Percentiles rank a stretch among this genome's conserved stretches.
Evolutionary conservation across 306 rosid species (phyloP).

Genomic region (Chamaecrista fasciculata): DNA sequence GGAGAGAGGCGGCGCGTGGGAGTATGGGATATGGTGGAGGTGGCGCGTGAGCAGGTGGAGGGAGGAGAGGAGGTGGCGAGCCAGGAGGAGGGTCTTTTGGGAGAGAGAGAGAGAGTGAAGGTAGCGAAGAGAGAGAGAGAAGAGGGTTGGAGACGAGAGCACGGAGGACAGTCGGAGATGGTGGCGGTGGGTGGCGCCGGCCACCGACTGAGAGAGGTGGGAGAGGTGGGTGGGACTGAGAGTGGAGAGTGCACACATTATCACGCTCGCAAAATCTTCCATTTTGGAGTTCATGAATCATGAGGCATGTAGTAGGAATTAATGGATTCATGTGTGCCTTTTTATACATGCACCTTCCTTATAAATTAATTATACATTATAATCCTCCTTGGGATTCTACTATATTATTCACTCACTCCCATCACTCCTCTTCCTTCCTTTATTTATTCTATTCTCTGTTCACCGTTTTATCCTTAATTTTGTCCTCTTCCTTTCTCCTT

Average conservation of each 20-base stretch:
- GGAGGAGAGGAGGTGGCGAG: constrained; percentile 69
- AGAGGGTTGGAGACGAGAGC: constrained; percentile 70
- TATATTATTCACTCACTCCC: too few species aligned
- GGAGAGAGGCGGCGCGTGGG: constrained; percentile 10
- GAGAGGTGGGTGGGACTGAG: constrained; percentile 70
- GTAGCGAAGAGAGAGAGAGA: constrained; percentile 61
- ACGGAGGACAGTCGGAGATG: constrained; percentile 61
- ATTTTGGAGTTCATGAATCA: too few species aligned
- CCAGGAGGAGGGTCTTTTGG: constrained; percentile 64
- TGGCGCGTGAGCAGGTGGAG: constrained; percentile 65
- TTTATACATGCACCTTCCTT: constrained; percentile 28
- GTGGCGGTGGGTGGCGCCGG: constrained; percentile 49
- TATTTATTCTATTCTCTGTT: too few species aligned
- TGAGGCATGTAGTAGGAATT: too few species aligned
- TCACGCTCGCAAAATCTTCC: constrained; percentile 59
- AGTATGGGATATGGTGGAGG: background rate
- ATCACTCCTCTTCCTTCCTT: too few species aligned
- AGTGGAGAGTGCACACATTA: constrained; percentile 68
- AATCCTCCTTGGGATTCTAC: too few species aligned
- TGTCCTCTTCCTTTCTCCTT: constrained; percentile 12
- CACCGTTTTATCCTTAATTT: too few species aligned
- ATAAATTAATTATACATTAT: too few species aligned
- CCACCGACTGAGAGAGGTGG: constrained; percentile 53
- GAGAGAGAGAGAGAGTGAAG: constrained; percentile 69
- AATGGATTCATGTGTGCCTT: constrained; percentile 30